A percentile compares a stretch with the other conserved stretches of the same genome.
Evolutionary conservation across 345 rosid genomes (phyloP).

Genomic region (Rubroshorea leprosula): DNA sequence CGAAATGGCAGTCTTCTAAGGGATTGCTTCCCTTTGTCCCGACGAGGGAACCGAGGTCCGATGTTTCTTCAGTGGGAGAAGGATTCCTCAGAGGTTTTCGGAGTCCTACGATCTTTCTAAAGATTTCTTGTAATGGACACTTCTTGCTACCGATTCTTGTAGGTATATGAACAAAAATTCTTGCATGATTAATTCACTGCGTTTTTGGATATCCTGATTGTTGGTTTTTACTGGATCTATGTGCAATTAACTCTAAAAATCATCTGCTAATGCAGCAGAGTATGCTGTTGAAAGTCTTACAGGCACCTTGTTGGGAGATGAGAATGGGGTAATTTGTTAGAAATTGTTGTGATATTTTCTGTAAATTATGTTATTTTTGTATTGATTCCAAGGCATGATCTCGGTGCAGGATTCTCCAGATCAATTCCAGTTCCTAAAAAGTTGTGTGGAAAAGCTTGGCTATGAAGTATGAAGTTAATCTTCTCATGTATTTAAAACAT

Average conservation of each 20-base stretch:
- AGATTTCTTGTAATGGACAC: constrained; percentile 78
- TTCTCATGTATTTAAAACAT: constrained; percentile 10
- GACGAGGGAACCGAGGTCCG: constrained; percentile 24
- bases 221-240: constrained; percentile 2
- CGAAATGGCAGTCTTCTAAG: constrained; percentile 27
- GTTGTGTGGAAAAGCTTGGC: constrained; percentile 57
- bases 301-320: constrained; percentile 31
- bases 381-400: constrained; percentile 8
- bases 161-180: constrained; percentile 31
- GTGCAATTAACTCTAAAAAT: constrained; percentile 13
- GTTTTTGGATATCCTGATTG: neutral
- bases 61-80: constrained; percentile 35
- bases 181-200: too few relatives aligned
- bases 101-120: constrained; percentile 81
- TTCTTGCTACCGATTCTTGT: constrained; percentile 72
- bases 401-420: constrained; percentile 58
- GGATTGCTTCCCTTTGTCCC: constrained; percentile 15
- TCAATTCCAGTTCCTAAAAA: constrained; percentile 59
- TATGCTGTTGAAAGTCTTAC: constrained; percentile 63
- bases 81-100: constrained; percentile 60
- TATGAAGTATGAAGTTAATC: constrained; percentile 44
- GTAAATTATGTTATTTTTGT: neutral
- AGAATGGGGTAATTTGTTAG: constrained; percentile 35
- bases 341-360: neutral
- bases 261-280: constrained; percentile 44